Evolutionary conservation across 345 rosid species (phyloP).

Genomic region (Bruguiera gymnorhiza): DNA sequence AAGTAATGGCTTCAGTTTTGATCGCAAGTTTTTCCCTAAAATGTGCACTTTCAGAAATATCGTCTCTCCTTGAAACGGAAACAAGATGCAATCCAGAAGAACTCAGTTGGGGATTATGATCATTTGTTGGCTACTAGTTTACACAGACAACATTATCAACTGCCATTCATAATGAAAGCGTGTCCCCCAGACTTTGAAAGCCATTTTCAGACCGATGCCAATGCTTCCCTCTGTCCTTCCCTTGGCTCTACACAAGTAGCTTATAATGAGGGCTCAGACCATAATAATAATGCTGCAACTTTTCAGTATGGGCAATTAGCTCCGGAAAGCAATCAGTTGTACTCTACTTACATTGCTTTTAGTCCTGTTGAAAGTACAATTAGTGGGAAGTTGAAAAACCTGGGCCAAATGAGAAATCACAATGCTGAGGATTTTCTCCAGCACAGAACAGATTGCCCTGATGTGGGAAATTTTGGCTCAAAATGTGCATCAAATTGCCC

Average conservation of each 20-base stretch:
- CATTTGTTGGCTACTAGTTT: constrained; percentile 13
- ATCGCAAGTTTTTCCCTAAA: not conserved
- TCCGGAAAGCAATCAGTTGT: constrained; percentile 7
- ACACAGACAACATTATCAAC: constrained; percentile 9
- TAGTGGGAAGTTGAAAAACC: not conserved
- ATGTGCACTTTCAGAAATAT: constrained; percentile 35
- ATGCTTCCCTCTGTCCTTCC: constrained; percentile 1
- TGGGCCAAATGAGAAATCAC: constrained; percentile 12
- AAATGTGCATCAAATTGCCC: not conserved
- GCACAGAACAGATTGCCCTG: constrained; percentile 1
- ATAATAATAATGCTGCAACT: not conserved
- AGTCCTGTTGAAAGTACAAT: not conserved
- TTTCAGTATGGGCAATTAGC: not conserved
- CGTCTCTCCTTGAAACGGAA: constrained; percentile 30
- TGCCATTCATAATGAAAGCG: constrained; percentile 1
- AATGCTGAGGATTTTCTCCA: constrained; percentile 5
- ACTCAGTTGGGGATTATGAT: constrained; percentile 1
- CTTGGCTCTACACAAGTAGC: constrained; percentile 9
- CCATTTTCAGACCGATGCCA: constrained; percentile 10
- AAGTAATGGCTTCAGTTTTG: not conserved
- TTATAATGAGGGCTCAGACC: constrained; percentile 1
- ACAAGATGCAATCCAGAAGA: constrained; percentile 19
- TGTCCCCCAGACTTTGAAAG: constrained; percentile 11
- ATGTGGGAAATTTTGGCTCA: constrained; percentile 11
- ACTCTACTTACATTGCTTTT: not conserved